Base-by-base conservation (phyloP, 2,329 filamentous ascomycete species). In the Chrysosporium queenslandicum region DNA sequence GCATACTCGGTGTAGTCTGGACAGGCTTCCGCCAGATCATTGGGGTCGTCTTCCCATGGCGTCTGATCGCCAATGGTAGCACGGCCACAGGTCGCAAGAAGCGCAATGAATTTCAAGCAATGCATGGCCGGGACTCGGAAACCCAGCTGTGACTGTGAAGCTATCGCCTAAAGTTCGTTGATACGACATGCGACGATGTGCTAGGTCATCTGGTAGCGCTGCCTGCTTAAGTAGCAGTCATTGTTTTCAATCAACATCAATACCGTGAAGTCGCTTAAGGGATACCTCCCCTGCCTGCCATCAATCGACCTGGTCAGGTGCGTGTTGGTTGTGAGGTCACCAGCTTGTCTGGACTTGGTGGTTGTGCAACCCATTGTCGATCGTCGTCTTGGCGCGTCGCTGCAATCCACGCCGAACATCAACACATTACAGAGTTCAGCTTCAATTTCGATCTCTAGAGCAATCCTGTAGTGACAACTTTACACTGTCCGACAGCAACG, bases 1-100 rank as follows among this genome's bases (percentile, higher is more conserved):
- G 66, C 59, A 53, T 66, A 66, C 45, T 53, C 50, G 14, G 58
- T 56, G 40, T 62, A 63, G 32, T 65, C 62, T 37, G 61, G 64
- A 55, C 60, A 66, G 7, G 61, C 58, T 5, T 55, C 47, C 1
- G 21, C 34, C 32, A 63, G 51, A 14, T 54, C 49, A 14, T 53
- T 36, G 1, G 12, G 37, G 4, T 52, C 41, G 34, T 46, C 25
- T 20, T 34, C 18, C 16, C 29, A 46, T 39, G 29, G 8, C 23
- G 9, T 14, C 23, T 39, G 27, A 11, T 45, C 29, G 25, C 25
- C 21, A 6, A 27, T 36, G 32, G 45, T 36, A 4, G 18, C 36
- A 23, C 30, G 29, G n/a, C 21, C 21, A 20, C 40, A 51, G 2
- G 39, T 25, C 18, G 49, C 49, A 14, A 54, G 46, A 14, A 54